A percentile compares a stretch with the other conserved stretches of the same genome.
Conservation (phyloP, 108 stramenopile genomes). For the Thalassiosira profunda region DNA sequence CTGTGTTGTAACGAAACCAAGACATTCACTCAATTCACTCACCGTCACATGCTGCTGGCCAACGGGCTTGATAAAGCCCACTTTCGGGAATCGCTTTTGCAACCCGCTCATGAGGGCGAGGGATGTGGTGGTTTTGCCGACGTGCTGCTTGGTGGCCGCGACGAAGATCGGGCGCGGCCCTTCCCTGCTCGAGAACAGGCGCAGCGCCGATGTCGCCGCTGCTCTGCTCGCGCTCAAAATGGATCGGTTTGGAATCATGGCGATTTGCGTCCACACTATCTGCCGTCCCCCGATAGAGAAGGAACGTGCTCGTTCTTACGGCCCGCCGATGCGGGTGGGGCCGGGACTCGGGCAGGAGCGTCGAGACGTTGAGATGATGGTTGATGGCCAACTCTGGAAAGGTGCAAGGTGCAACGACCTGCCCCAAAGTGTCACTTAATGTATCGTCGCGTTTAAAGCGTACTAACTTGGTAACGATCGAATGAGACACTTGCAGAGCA, state of each 20-base stretch:
- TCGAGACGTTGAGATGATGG: too few relatives aligned
- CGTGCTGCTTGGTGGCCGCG: constrained; percentile 96
- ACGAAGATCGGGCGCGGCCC: constrained; percentile 84
- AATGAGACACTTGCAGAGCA: too few relatives aligned
- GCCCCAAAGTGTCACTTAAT: too few relatives aligned
- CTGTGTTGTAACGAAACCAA: not conserved
- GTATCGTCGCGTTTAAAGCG: too few relatives aligned
- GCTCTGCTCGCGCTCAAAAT: not conserved
- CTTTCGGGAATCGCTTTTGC: constrained; percentile 86
- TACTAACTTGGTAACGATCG: too few relatives aligned
- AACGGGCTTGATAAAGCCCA: constrained; percentile 97
- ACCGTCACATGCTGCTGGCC: constrained; percentile 92
- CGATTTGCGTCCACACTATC: not conserved
- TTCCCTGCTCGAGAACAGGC: constrained; percentile 13
- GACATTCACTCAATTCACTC: too few relatives aligned
- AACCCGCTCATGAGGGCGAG: constrained; percentile 92
- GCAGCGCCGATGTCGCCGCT: not conserved
- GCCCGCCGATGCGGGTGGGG: too few relatives aligned
- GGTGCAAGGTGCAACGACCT: too few relatives aligned
- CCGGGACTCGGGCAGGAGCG: too few relatives aligned
- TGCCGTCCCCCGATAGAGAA: too few relatives aligned
- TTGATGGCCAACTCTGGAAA: too few relatives aligned
- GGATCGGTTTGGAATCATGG: not conserved
- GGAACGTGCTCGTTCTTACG: too few relatives aligned
- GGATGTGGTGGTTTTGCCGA: constrained; percentile 94